Evolutionary conservation across 2,329 filamentous ascomycete species (phyloP).

Genomic region (Botrytis medusae): DNA sequence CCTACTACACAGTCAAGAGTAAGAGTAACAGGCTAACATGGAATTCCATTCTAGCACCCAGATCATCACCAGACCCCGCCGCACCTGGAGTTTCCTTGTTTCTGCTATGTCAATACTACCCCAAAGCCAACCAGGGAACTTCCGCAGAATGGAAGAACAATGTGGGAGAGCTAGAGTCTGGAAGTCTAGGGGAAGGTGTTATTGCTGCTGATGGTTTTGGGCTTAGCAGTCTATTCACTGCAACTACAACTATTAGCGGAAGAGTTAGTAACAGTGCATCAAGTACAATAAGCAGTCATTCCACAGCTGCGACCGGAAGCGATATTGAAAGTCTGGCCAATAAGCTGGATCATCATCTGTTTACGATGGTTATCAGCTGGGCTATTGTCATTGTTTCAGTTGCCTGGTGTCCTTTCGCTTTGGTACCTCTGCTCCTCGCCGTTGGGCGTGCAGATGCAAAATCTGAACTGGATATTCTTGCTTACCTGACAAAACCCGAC

Average conservation of each 20-base stretch:
- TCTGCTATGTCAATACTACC: background rate
- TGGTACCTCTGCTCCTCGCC: background rate
- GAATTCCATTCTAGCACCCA: background rate
- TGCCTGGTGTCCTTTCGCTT: background rate
- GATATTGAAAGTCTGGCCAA: background rate
- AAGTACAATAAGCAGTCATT: background rate
- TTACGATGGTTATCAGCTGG: background rate
- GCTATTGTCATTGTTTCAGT: background rate
- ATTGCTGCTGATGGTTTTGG: background rate
- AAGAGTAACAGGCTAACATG: background rate
- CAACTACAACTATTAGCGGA: background rate
- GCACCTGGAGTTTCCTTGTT: background rate
- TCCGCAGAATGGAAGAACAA: background rate
- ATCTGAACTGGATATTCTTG: too few species aligned
- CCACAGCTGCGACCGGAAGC: background rate
- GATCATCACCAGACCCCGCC: conserved; percentile 4
- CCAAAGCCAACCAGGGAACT: background rate
- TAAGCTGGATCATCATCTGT: too few species aligned
- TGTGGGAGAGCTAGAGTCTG: background rate
- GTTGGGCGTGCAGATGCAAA: background rate
- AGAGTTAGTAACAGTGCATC: background rate
- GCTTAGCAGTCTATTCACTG: background rate
- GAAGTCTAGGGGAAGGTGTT: background rate
- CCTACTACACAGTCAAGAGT: too few species aligned
- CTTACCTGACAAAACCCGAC: accelerated